Percentiles rank a stretch among this genome's conserved stretches.
Conservation (phyloP, 169 alveolate species). For the Eimeria maxima region DNA sequence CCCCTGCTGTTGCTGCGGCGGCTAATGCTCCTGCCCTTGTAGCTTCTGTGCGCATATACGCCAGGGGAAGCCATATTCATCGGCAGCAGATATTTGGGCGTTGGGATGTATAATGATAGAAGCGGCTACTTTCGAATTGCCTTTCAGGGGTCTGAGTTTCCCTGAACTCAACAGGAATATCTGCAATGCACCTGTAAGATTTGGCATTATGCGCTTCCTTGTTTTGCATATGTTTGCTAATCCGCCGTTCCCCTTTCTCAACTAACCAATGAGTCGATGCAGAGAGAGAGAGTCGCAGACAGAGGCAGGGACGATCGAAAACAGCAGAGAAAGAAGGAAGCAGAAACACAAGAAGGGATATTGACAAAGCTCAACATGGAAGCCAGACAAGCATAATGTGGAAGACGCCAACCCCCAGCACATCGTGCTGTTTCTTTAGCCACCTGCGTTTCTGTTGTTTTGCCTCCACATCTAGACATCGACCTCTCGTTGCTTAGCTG, state of each 20-base stretch:
- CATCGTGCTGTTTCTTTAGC: too few relatives aligned
- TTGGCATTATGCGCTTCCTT: not conserved
- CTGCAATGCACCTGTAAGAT: slow-evolving; percentile 82
- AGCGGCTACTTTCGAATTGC: slow-evolving; percentile 85
- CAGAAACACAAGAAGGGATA: too few relatives aligned
- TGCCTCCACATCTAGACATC: too few relatives aligned
- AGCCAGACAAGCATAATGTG: not conserved
- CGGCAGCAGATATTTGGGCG: slow-evolving; percentile 99
- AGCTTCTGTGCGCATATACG: not conserved
- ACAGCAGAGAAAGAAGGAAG: too few relatives aligned
- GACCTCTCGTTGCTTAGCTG: too few relatives aligned
- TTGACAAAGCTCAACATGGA: not conserved
- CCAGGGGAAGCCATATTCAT: slow-evolving; percentile 97
- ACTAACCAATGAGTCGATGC: not conserved
- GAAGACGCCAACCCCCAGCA: not conserved
- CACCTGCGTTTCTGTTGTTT: too few relatives aligned
- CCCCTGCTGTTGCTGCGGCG: not conserved
- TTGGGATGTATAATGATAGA: slow-evolving; percentile 96
- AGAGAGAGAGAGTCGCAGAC: not conserved
- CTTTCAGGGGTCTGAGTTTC: slow-evolving; percentile 77
- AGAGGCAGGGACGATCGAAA: too few relatives aligned
- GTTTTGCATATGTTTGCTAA: not conserved
- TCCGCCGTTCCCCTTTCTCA: not conserved
- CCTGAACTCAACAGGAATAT: slow-evolving; percentile 78
- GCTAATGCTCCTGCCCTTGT: not conserved